A percentile compares a stretch with the other conserved stretches of the same genome.
Conservation (phyloP, 768 basidiomycete species). For the Lactifluus piperatus region DNA sequence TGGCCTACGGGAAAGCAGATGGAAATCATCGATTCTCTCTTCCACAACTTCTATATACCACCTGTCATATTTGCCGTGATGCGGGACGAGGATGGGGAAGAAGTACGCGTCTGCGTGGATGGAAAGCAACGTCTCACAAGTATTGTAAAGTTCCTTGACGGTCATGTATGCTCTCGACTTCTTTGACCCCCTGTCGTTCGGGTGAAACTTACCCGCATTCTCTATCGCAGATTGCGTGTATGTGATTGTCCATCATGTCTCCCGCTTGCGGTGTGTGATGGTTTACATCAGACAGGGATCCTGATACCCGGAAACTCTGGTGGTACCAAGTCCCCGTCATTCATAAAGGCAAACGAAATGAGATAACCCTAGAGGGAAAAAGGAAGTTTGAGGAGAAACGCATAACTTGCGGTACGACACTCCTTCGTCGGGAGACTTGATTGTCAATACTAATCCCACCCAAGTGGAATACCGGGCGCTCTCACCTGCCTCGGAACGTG, state of each 20-base stretch:
- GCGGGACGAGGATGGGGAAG: slow-evolving; percentile 33
- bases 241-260: slow-evolving; percentile 20
- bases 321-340: slow-evolving; percentile 50
- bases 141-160: slow-evolving; percentile 40
- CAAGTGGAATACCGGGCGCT: slow-evolving; percentile 58
- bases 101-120: slow-evolving; percentile 40
- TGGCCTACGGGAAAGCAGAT: slow-evolving; percentile 66
- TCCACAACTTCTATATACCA: slow-evolving; percentile 45
- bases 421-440: neutral
- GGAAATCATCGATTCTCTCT: slow-evolving; percentile 42
- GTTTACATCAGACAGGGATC: slow-evolving; percentile 43
- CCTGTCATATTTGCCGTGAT: slow-evolving; percentile 41
- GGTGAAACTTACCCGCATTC: neutral
- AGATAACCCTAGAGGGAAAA: slow-evolving; percentile 47
- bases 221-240: slow-evolving; percentile 44
- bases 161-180: slow-evolving; percentile 23
- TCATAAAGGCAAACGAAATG: slow-evolving; percentile 35
- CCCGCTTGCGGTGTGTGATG: slow-evolving; percentile 22
- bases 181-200: neutral
- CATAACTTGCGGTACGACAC: slow-evolving; percentile 52
- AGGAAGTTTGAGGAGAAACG: slow-evolving; percentile 42
- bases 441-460: neutral
- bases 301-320: slow-evolving; percentile 48
- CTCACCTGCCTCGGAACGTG: slow-evolving; percentile 51
- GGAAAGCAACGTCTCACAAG: slow-evolving; percentile 46